Percentiles rank a stretch among this genome's conserved stretches.
phyloP scores from a whole-genome alignment of 345 rosid species.

The Stellera chamaejasme region DNA sequence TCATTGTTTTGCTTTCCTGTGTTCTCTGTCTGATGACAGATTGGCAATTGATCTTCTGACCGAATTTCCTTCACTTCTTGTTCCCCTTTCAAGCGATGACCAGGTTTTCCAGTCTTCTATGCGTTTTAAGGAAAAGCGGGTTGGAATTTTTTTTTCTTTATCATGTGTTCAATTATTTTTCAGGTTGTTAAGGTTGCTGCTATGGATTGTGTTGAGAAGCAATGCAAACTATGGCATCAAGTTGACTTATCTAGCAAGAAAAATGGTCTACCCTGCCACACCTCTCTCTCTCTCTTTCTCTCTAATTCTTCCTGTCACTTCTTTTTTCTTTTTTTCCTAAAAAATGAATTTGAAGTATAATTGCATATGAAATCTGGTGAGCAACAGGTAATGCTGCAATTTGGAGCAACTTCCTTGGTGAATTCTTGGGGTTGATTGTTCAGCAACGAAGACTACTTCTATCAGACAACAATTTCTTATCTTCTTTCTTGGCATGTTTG shows the following conservation, averaged over 20 bases:
- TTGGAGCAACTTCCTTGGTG: constrained; percentile 62
- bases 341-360: not conserved
- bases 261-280: constrained; percentile 51
- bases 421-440: constrained; percentile 59
- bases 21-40: constrained; percentile 42
- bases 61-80: constrained; percentile 63
- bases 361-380: constrained; percentile 11
- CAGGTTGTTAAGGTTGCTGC: constrained; percentile 71
- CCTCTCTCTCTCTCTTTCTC: constrained; percentile 5
- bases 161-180: constrained; percentile 5
- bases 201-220: constrained; percentile 70
- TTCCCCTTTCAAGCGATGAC: constrained; percentile 55
- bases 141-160: not conserved
- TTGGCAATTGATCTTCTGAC: constrained; percentile 50
- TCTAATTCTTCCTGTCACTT: not conserved
- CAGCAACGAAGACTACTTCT: constrained; percentile 71
- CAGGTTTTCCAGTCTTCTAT: constrained; percentile 42
- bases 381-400: constrained; percentile 59
- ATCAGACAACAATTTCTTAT: constrained; percentile 64
- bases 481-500: constrained; percentile 69
- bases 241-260: constrained; percentile 68
- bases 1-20: constrained; percentile 57
- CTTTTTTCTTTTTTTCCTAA: too few species aligned
- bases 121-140: not conserved
- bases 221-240: constrained; percentile 39